Base-by-base conservation (phyloP, 2,329 filamentous ascomycete genomes). In the Ophiosphaerella korrae region DNA sequence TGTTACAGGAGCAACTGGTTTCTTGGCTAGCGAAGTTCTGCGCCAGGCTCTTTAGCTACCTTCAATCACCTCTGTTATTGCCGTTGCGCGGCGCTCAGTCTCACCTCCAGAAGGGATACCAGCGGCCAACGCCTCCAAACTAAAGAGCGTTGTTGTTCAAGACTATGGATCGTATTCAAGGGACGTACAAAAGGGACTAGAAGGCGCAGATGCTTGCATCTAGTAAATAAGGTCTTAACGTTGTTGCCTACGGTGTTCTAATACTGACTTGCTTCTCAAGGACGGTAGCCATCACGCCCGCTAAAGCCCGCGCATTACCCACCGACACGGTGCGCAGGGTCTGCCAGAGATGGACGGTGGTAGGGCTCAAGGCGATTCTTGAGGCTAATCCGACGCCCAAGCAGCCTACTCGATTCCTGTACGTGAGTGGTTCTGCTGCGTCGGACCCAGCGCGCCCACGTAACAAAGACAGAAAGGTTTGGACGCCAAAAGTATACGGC, bases 391-490 rank as follows among this genome's bases (percentile, higher is more conserved):
- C 51, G 21, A 41, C 42, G 3, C 63, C 0, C 40, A 48, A 13
- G 46, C 69, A 64, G 38, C 76, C 78, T 0, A 67, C 82, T 31
- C 74, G 75, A 1, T 82, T 82, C 51, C 42, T 82, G 3, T 82
- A 82, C 59, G 72, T 79, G 52, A 84, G 81, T 55, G 82, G 80
- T 3, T 57, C 67, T 2, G 67, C 62, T 1, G 71, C 73, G 2
- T n/a, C 14, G 3, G 47, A 49, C 14, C 40, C 40, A 35, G 74
- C 76, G 53, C 73, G 78, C 2, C 80, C 83, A 39, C 77, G 71
- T n/a, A 72, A 59, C n/a, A 77, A 80, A 42, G 39, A 62, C 26
- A 41, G 18, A n/a, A 45, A 41, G 14, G n/a, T 33, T 14, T 45
- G 48, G 48, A 78, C 67, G 45, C 76, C 74, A 1, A 60, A 54